These are phyloP conservation scores for Paramecium bursaria DNA, from an alignment of 73 alveolate species.

Conservation along the genomic window DNA sequence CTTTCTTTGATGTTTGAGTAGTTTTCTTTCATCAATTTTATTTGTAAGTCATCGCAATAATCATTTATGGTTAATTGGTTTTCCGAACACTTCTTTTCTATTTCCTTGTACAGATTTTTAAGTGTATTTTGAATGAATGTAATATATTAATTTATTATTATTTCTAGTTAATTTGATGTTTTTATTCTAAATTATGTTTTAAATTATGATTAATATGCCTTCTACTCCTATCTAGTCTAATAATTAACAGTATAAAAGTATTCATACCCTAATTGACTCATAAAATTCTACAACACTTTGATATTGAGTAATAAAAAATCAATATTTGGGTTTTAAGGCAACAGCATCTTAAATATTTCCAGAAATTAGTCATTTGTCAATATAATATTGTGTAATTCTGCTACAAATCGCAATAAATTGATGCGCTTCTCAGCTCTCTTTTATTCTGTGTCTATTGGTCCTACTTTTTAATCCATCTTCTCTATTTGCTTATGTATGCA, in stretches of 20 bases:
- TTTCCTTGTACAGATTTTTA: background rate
- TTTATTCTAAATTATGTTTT: background rate
- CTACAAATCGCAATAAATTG: slow-evolving; percentile 33
- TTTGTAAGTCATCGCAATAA: background rate
- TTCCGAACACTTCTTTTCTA: background rate
- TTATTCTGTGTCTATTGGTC: slow-evolving; percentile 30
- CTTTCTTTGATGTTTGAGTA: slow-evolving; percentile 27
- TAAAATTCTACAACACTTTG: slow-evolving; percentile 12
- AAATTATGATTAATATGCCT: background rate
- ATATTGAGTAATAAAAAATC: slow-evolving; percentile 18
- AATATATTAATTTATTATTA: background rate
- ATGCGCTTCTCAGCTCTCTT: slow-evolving; percentile 42
- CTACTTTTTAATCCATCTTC: slow-evolving; percentile 5
- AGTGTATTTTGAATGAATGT: background rate
- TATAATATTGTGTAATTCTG: background rate
- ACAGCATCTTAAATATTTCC: background rate
- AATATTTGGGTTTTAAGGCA: background rate
- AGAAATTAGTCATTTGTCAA: background rate
- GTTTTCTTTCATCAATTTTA: background rate
- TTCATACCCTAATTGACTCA: slow-evolving; percentile 33
- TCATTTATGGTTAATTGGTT: no score
- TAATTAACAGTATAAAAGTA: slow-evolving; percentile 3
- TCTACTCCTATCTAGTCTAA: slow-evolving; percentile 7
- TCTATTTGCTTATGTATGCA: background rate
- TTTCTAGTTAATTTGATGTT: background rate